phyloP scores from a whole-genome alignment of 2,329 filamentous ascomycete genomes.

The Alternaria infectoria region DNA sequence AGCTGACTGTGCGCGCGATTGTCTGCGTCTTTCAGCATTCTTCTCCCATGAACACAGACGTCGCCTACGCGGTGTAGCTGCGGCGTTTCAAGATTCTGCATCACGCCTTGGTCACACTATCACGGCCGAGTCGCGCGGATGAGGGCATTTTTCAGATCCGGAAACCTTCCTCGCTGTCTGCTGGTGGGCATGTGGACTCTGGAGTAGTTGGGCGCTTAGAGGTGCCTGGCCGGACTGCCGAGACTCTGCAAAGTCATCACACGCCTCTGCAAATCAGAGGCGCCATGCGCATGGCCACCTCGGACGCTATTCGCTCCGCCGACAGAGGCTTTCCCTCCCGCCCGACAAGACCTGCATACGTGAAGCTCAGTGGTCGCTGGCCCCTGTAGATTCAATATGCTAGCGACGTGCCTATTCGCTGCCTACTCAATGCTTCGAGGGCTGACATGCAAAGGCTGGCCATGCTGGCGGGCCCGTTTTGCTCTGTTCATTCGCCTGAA shows the following conservation, averaged over 20 bases:
- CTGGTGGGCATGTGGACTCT: slow-evolving; percentile 16
- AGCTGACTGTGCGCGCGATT: slow-evolving; percentile 16
- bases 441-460: slow-evolving; percentile 41
- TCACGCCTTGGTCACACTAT: slow-evolving; percentile 40
- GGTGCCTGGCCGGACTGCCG: slow-evolving; percentile 22
- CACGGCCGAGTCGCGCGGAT: slow-evolving; percentile 26
- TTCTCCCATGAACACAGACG: not conserved
- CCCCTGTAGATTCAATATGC: slow-evolving; percentile 41
- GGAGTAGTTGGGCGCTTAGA: slow-evolving; percentile 41
- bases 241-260: slow-evolving; percentile 34
- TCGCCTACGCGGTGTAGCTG: not conserved
- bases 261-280: slow-evolving; percentile 27
- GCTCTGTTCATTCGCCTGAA: slow-evolving; percentile 23
- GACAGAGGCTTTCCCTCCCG: slow-evolving; percentile 34
- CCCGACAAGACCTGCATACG: slow-evolving; percentile 26
- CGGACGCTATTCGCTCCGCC: slow-evolving; percentile 28
- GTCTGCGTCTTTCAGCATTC: not conserved
- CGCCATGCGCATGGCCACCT: slow-evolving; percentile 11
- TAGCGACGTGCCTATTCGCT: slow-evolving; percentile 33
- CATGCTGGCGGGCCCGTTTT: slow-evolving; percentile 26
- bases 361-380: slow-evolving; percentile 36
- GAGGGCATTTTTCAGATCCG: not conserved
- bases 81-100: slow-evolving; percentile 14
- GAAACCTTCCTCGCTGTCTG: not conserved
- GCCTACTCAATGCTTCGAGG: slow-evolving; percentile 25